These are phyloP conservation scores for Hysterium pulicare DNA, from an alignment of 2,329 filamentous ascomycete genomes.

Conservation along the genomic window DNA sequence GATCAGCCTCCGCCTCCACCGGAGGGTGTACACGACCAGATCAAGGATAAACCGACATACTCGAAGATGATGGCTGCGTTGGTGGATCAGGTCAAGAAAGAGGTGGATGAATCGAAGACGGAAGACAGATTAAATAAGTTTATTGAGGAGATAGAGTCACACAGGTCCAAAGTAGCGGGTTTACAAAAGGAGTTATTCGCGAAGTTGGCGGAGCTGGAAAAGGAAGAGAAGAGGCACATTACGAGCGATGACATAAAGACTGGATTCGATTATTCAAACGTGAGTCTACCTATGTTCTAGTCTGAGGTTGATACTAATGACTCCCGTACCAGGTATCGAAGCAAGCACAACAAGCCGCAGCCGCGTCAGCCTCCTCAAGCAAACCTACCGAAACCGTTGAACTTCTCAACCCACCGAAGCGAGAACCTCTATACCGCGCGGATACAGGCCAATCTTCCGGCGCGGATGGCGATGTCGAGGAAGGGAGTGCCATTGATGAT, in stretches of 20 bases:
- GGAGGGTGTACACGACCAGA: conserved; percentile 72
- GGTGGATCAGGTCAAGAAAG: conserved; percentile 87
- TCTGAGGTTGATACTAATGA: not conserved
- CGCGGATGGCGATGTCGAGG: conserved; percentile 61
- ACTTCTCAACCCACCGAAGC: conserved; percentile 67
- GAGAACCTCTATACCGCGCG: conserved; percentile 31
- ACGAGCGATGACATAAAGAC: conserved; percentile 87
- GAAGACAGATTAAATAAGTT: conserved; percentile 68
- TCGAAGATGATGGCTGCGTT: conserved; percentile 98
- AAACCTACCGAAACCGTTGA: conserved; percentile 53
- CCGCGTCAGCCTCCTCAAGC: conserved; percentile 22
- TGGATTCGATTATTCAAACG: conserved; percentile 83
- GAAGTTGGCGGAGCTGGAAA: conserved; percentile 79
- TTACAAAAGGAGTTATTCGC: conserved; percentile 71
- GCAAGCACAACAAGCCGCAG: conserved; percentile 17
- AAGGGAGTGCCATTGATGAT: conserved; percentile 54
- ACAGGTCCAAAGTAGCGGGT: conserved; percentile 72
- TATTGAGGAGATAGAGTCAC: conserved; percentile 71
- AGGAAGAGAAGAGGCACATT: conserved; percentile 82
- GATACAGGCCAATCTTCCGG: conserved; percentile 53
- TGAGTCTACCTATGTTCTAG: conserved; percentile 55
- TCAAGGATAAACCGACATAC: conserved; percentile 75
- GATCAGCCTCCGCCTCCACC: conserved; percentile 76
- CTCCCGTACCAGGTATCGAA: too few species aligned
- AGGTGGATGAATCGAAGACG: conserved; percentile 69